Evolutionary conservation across 805 yeast species (phyloP), one percentile per base, ranked within the genome.

Genomic region (Lipomyces sp.): DNA sequence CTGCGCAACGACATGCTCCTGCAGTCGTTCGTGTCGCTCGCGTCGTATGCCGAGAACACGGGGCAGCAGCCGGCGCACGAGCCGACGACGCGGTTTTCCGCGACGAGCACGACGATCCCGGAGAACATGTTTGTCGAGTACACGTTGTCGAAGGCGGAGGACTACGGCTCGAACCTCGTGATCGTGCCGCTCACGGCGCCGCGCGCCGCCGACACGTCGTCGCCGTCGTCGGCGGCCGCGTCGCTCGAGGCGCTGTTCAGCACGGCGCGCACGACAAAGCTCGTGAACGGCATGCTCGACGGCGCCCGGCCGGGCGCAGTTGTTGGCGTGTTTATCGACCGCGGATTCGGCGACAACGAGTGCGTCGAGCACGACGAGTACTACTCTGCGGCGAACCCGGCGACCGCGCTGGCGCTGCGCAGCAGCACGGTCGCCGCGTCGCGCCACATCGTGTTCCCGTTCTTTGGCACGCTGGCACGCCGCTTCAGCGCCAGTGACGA

Each of bases 261-360:
- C 19, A 35, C 24, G 16, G 44, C 45, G 23, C 22, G 31, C 23
- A 29, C 23, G 40, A 16, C 45, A 18, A 29, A 57, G 3, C 34
- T 57, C 21, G 46, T 55, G 28, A 57, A 51, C 31, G 52, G 61
- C 7, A 51, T 58, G 18, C 33, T 57, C 45, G 51, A 57, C 33
- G 38, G 41, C 21, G 43, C 44, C 7, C 18, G 31, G 2, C 14
- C 23, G 32, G 34, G 39, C 22, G 45, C 35, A 3, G 53, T 18
- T 19, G 29, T 26, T 6, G 29, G 10, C 10, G 39, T 46, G 5
- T 18, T 39, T 8, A 22, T 46, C 7, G 40, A 46, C 28, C 31
- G 37, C 14, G 49, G 45, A 5, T 46, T 46, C 18, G 43, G 34
- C 14, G 42, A 39, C 23, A 18, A 28, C 42, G 31, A 24, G 10